A percentile compares a stretch with the other conserved stretches of the same genome.
phyloP scores from a whole-genome alignment of 176 grass and related monocot species.

The Luzula sylvatica region DNA sequence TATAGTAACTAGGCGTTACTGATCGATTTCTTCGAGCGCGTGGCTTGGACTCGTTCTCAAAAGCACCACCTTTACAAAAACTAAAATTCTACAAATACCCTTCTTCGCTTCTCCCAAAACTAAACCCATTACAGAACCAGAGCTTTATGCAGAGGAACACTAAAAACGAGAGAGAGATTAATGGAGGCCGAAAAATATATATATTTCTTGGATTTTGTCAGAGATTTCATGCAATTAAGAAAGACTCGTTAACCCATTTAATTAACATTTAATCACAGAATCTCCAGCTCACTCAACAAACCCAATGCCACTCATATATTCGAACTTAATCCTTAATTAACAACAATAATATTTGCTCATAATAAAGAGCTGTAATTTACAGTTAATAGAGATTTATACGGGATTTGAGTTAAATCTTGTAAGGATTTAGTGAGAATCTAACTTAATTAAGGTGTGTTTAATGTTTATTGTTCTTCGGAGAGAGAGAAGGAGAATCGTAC shows the following conservation, averaged over 20 bases:
- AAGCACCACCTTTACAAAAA: constrained; percentile 51
- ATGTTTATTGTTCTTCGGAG: constrained; percentile 5
- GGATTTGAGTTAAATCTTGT: neutral
- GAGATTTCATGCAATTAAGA: constrained; percentile 22
- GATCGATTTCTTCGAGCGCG: constrained; percentile 18
- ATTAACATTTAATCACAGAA: neutral
- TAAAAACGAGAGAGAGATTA: constrained; percentile 7
- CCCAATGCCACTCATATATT: neutral
- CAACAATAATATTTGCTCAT: too few species aligned
- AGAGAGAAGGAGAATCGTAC: constrained; percentile 11
- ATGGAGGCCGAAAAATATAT: constrained; percentile 3
- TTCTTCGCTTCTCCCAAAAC: neutral
- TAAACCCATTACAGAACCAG: neutral
- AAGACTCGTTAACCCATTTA: neutral
- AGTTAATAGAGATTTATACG: constrained; percentile 8
- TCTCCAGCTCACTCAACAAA: neutral
- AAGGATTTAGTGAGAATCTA: constrained; percentile 3
- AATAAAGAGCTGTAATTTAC: neutral
- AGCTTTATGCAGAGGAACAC: neutral
- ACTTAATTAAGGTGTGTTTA: neutral
- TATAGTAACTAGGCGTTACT: neutral
- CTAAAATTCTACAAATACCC: neutral
- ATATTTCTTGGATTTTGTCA: constrained; percentile 12
- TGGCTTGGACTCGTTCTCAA: constrained; percentile 57
- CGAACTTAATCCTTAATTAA: too few species aligned